Evolutionary conservation across 129 eudicot genomes (phyloP), one percentile per base, ranked within the genome.

Genomic region (Pittosporum tobira): DNA sequence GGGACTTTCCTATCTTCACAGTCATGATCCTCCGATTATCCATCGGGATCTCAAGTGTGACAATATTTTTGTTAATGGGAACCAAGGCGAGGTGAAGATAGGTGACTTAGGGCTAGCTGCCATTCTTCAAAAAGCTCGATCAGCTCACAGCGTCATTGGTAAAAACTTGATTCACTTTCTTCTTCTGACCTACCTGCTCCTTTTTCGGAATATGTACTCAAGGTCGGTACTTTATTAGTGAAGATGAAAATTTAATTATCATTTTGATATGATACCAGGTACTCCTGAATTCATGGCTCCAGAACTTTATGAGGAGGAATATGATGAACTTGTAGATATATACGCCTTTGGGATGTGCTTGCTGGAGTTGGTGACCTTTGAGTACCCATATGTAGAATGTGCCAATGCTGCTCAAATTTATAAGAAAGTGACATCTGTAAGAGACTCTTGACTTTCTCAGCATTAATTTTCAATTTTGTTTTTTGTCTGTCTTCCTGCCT

Each of bases 251-350:
- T 26, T 6, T 37, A 44, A 58, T 31, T 52, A 37, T 34, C 2
- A 45, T 24, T 54, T 43, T 38, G 48, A 38, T 44, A 47, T 64
- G 30, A 91, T 36, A 52, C 62, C 43, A 91, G 99, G 99, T 66
- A 91, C 99, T 19, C 99, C 99, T 1, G 96, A 91, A 65, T 91
- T 91, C 66, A 91, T 91, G 99, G 99, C 99, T 57, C 99, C 99
- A 11, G 99, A 91, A 69, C 91, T 91, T 57, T 91, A 91, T 66
- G 96, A 91, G 67, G 99, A 91, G 83, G 93, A 87, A 69, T 91
- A 91, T 65, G 69, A 91, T 57, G 96, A 91, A 71, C 99, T 91
- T 62, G 94, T 91, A 38, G 99, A 91, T 75, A 87, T 91, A 48
- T 91, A 91, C 57, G 99, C 99, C 59, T 91, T 91, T 70, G 99